Conservation (phyloP, 2,329 filamentous ascomycete genomes). For the Westerdykella sp. region DNA sequence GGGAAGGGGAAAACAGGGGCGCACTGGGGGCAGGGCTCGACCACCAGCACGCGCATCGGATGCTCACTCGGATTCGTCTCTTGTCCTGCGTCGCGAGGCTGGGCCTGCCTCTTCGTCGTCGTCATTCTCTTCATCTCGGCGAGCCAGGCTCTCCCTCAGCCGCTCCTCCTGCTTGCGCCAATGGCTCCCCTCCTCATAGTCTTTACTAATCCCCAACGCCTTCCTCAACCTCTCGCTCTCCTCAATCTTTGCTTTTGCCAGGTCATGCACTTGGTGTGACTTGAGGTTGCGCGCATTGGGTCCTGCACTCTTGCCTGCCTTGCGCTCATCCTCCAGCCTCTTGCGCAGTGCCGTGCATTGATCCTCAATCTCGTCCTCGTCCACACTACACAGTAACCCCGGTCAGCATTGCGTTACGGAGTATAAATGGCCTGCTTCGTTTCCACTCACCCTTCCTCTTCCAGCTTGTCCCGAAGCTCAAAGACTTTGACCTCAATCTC, state of each 20-base stretch:
- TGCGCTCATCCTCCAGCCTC: slow-evolving; percentile 50
- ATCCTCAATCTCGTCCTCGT: slow-evolving; percentile 86
- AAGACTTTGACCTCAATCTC: slow-evolving; percentile 91
- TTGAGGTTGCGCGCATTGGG: slow-evolving; percentile 60
- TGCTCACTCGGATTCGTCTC: no score
- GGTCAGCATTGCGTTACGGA: slow-evolving; percentile 11
- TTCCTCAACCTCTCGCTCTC: slow-evolving; percentile 84
- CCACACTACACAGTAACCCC: slow-evolving; percentile 50
- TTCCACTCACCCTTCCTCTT: slow-evolving; percentile 68
- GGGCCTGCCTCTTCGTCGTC: slow-evolving; percentile 1
- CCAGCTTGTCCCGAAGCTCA: slow-evolving; percentile 81
- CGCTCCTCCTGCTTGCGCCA: slow-evolving; percentile 80
- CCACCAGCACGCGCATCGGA: no score
- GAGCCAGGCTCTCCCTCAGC: slow-evolving; percentile 40
- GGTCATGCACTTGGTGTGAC: slow-evolving; percentile 89
- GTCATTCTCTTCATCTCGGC: slow-evolving; percentile 36
- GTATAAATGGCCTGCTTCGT: neutral
- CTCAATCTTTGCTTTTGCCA: slow-evolving; percentile 91
- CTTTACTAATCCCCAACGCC: slow-evolving; percentile 78
- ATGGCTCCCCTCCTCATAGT: slow-evolving; percentile 80
- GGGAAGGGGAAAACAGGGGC: no score
- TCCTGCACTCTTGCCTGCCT: slow-evolving; percentile 29
- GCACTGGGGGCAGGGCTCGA: no score
- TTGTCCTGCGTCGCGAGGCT: no score
- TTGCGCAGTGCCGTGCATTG: slow-evolving; percentile 61